These are phyloP conservation scores for Oryza nivara DNA, from an alignment of 176 grass and related monocot species.

Conservation along the genomic window DNA sequence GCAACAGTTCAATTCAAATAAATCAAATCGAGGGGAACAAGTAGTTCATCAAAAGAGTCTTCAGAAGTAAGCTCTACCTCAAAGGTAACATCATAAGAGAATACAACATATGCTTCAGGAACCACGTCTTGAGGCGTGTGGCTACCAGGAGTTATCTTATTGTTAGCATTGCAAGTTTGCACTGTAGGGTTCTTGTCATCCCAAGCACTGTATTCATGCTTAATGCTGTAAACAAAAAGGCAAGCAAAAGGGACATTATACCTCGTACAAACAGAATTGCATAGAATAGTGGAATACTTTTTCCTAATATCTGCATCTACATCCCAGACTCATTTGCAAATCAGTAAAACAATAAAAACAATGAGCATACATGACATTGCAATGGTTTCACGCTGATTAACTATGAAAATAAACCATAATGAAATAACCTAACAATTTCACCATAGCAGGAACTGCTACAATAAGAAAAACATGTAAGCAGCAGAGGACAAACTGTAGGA, in stretches of 20 bases:
- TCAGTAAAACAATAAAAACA: constrained; percentile 9
- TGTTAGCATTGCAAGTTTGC: constrained; percentile 64
- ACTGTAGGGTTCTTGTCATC: constrained; percentile 71
- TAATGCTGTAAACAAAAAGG: constrained; percentile 53
- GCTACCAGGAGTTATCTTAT: constrained; percentile 71
- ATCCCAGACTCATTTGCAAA: constrained; percentile 1
- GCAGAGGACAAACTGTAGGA: not conserved
- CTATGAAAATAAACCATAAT: constrained; percentile 27
- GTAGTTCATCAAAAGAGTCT: constrained; percentile 4
- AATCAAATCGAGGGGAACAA: constrained; percentile 21
- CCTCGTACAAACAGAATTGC: not conserved
- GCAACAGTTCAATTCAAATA: constrained; percentile 26
- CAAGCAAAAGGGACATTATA: constrained; percentile 20
- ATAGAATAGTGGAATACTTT: not conserved
- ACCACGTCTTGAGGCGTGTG: constrained; percentile 68
- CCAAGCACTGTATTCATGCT: constrained; percentile 69
- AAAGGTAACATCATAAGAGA: constrained; percentile 80
- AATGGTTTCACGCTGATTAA: constrained; percentile 13
- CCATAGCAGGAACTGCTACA: not conserved
- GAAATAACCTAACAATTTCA: constrained; percentile 18
- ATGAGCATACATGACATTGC: constrained; percentile 15
- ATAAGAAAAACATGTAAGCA: not conserved
- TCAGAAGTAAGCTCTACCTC: constrained; percentile 51
- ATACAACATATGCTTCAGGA: constrained; percentile 61
- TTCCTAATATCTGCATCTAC: not conserved